Evolutionary conservation across 768 basidiomycete genomes (phyloP), one percentile per base, ranked within the genome.

Genomic region (Xerocomellus chrysenteron): DNA sequence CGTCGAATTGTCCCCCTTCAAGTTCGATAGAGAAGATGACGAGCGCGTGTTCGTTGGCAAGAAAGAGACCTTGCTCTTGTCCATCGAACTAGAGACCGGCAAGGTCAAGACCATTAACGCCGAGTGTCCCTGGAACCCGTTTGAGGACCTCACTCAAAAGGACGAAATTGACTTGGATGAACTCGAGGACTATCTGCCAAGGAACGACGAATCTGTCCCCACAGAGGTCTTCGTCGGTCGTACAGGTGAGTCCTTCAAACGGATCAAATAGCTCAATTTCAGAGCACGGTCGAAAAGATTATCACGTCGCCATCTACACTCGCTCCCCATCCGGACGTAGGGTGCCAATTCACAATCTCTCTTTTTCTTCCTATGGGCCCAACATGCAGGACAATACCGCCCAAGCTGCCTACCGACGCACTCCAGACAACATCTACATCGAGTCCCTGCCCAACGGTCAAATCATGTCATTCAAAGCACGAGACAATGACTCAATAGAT

Each of bases 321-420:
- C 82, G 82, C 21, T 65, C 75, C 2, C 57, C 71, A 5, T 69
- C 73, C 4, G 68, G 71, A 24, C 69, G 70, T 9, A 71, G 67
- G 17, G 67, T 80, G 7, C 82, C 80, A 21, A 76, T 84, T 13
- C 96, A 98, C 64, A 90, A 90, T 51, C 81, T 98, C 16, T 85
- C 87, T 0, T 97, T 94, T 72, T 96, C 95, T 0, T 84, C 87
- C 0, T 98, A 98, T 70, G 92, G 94, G 0, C 94, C 96, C 6
- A 95, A 95, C 69, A 93, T 89, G 66, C 86, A 88, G 71, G 92
- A 95, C 68, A 83, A 81, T 60, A 74, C 81, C 9, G 65, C 86
- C 13, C 94, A 96, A 66, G 74, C 83, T 5, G 69, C 82, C 11
- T 98, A 96, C 75, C 80, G 79, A 8, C 85, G 80, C 37, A 88